Base-by-base conservation (phyloP, 148 eudicot genomes). In the Spergularia bocconei region DNA sequence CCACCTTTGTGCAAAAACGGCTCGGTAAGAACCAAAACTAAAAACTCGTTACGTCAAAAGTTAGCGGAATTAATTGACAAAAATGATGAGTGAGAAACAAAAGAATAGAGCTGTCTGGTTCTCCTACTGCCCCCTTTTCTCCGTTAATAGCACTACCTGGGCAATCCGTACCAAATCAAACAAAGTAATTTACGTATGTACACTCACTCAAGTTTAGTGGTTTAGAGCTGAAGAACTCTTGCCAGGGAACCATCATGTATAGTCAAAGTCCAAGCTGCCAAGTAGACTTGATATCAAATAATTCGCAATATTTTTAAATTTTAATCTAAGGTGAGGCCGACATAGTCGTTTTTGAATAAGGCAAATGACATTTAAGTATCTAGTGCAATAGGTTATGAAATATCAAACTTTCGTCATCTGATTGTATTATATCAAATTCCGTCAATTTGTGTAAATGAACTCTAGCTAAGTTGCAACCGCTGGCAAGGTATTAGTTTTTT, bases 251-350 rank as follows among this genome's bases (percentile, higher is more conserved):
- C 38, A 63, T 11, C 33, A 29, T 57, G 36, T 29, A 29, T 29
- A 16, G 17, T 74, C 60, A 74, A 74, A 74, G 69, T 74, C 77
- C 63, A 11, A 59, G 7, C 10, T 6, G n/a, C 60, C 38, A 74
- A 63, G 63, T 74, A 48, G 29, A 63, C 29, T 0, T 74, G 23
- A 50, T 15, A 47, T 29, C 36, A 29, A 20, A 2, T 2, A 44
- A 44, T 6, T 16, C 17, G 12, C 51, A 20, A 10, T 9, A 44
- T 4, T 44, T 44, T 44, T 44, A 44, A 44, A 4, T 44, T 9
- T 44, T 44, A 44, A 44, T 44, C 48, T 4, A 44, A 44, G 7
- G 48, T 44, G 36, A 29, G 36, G 3, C 4, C 36, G 36, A 29
- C 36, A 29, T 29, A 29, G 36, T 29, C 2, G 36, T 29, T 29